phyloP scores from a whole-genome alignment of 192 early-diverging fungal species.

The Cladochytrium replicatum region DNA sequence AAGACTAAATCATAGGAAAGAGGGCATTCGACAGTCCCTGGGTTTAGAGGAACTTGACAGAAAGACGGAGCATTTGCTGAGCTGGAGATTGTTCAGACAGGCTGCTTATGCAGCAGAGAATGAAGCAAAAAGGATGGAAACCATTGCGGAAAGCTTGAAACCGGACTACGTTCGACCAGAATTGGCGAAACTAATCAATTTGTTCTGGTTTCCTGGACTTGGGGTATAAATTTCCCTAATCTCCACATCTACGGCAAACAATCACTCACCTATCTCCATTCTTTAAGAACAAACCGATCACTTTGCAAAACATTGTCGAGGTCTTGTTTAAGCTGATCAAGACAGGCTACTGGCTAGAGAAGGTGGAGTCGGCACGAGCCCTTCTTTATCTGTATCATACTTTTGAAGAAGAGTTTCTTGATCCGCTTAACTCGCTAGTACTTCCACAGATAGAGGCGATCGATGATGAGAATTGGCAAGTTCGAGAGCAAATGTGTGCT shows the following conservation, averaged over 20 bases:
- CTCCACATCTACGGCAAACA: not conserved
- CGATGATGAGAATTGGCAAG: slow-evolving; percentile 10
- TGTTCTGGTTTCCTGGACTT: slow-evolving; percentile 35
- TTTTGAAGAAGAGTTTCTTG: not conserved
- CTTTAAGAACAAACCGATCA: not conserved
- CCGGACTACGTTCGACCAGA: slow-evolving; percentile 16
- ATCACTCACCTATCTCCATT: not conserved
- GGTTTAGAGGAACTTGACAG: not conserved
- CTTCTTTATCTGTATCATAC: not conserved
- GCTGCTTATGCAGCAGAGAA: not conserved
- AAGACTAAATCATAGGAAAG: no score
- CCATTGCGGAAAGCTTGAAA: not conserved
- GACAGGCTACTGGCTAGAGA: slow-evolving; percentile 15
- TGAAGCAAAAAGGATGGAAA: not conserved
- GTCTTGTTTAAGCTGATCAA: not conserved
- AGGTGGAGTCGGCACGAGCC: not conserved
- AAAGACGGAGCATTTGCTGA: not conserved
- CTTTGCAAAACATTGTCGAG: not conserved
- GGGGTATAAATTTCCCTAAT: slow-evolving; percentile 18
- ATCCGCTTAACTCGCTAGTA: not conserved
- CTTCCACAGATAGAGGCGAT: slow-evolving; percentile 1
- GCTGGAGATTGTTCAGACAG: no score
- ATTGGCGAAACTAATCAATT: slow-evolving; percentile 14
- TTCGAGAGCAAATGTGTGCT: slow-evolving; percentile 12
- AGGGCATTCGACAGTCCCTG: no score